Percentiles rank a stretch among this genome's conserved stretches.
These are phyloP conservation scores for Tephrocybe rancida DNA, from an alignment of 768 basidiomycete genomes.

Conservation along the genomic window DNA sequence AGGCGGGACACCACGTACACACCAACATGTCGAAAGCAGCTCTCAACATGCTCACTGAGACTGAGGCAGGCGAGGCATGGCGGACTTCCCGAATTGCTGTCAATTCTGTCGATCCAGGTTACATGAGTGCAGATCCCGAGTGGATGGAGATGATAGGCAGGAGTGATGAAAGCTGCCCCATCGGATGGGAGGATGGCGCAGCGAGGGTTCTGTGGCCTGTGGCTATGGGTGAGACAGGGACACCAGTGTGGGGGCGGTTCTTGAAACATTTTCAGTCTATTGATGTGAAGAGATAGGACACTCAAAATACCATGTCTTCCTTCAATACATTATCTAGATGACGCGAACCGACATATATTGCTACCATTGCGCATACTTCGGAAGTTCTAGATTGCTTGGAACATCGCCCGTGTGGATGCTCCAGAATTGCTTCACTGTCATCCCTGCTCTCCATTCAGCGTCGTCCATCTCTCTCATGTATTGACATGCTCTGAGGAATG, in stretches of 20 bases:
- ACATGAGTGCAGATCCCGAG: slow-evolving; percentile 36
- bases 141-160: slow-evolving; percentile 28
- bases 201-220: slow-evolving; percentile 35
- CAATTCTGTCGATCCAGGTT: slow-evolving; percentile 38
- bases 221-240: slow-evolving; percentile 30
- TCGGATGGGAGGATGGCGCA: slow-evolving; percentile 37
- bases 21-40: slow-evolving; percentile 42
- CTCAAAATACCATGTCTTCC: background rate
- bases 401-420: background rate
- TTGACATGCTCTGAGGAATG: slow-evolving; percentile 23
- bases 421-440: slow-evolving; percentile 27
- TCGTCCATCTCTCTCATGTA: slow-evolving; percentile 23
- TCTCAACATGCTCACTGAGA: slow-evolving; percentile 39
- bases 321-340: background rate
- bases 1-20: slow-evolving; percentile 33
- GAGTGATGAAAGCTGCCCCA: slow-evolving; percentile 24
- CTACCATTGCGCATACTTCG: background rate
- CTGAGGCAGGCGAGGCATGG: slow-evolving; percentile 32
- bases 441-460: slow-evolving; percentile 19
- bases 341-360: background rate
- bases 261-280: slow-evolving; percentile 34
- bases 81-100: slow-evolving; percentile 28
- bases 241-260: slow-evolving; percentile 34
- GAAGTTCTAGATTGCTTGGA: background rate
- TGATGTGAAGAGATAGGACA: slow-evolving; percentile 17